Conservation (phyloP, 2,329 filamentous ascomycete genomes). For the Claviceps pusilla region DNA sequence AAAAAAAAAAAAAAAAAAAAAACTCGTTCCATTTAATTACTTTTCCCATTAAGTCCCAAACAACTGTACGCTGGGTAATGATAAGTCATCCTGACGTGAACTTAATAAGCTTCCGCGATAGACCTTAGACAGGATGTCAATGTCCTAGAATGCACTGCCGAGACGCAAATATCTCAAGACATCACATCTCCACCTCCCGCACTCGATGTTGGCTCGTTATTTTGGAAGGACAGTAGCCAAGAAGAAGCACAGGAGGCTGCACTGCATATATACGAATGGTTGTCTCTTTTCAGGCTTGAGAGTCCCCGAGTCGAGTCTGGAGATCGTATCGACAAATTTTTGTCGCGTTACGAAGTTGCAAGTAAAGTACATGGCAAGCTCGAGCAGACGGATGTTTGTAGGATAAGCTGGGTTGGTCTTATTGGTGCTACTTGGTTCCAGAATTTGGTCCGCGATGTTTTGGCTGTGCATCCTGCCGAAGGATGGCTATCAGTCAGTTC, state of each 20-base stretch:
- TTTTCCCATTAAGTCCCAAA: not conserved
- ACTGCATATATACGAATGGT: slow-evolving; percentile 56
- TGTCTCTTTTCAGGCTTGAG: slow-evolving; percentile 49
- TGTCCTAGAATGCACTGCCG: slow-evolving; percentile 20
- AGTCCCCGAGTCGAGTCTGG: slow-evolving; percentile 45
- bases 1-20: no score
- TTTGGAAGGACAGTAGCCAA: slow-evolving; percentile 22
- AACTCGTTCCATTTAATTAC: not conserved
- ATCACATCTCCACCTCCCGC: slow-evolving; percentile 11
- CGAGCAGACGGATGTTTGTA: slow-evolving; percentile 24
- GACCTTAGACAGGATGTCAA: not conserved
- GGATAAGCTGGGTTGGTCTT: slow-evolving; percentile 45
- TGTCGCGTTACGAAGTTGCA: slow-evolving; percentile 46
- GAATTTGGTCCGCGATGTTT: slow-evolving; percentile 28
- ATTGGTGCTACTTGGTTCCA: slow-evolving; percentile 38
- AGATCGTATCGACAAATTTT: slow-evolving; percentile 51
- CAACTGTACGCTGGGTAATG: not conserved
- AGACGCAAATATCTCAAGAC: slow-evolving; percentile 8
- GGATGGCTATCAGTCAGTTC: slow-evolving; percentile 42
- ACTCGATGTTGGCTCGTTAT: slow-evolving; percentile 12
- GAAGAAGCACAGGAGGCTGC: slow-evolving; percentile 47
- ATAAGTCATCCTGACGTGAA: not conserved
- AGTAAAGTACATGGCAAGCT: slow-evolving; percentile 11
- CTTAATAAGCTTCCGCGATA: not conserved
- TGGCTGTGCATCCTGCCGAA: slow-evolving; percentile 27